Base-by-base conservation (phyloP, 352 stramenopile species). In the Hyaloperonospora arabidopsidis region DNA sequence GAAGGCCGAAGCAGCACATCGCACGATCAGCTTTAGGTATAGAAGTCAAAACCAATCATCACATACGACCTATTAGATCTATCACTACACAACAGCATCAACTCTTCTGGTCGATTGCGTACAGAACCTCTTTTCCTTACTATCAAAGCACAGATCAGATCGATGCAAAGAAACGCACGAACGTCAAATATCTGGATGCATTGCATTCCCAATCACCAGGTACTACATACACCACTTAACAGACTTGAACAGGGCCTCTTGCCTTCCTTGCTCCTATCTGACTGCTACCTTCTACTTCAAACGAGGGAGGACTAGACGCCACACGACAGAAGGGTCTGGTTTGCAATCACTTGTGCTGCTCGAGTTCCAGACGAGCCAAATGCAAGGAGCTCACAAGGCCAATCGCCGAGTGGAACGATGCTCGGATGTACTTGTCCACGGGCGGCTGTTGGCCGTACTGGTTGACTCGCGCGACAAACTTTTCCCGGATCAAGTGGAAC, bases 311-410 rank as follows among this genome's bases (percentile, higher is more conserved):
- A 21, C 35, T 46, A 36, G 17, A 50, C 19, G 25, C 32, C 22
- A 49, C 23, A 19, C 11, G 38, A 10, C 28, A 14, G 35, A 58
- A 11, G 36, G 12, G 34, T 60, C 49, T 45, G 11, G 12, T 14
- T 21, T 11, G 3, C 44, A 19, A 1, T 49, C 6, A 61, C 51
- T 52, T 28, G 54, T 43, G 63, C 45, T 73, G 59, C 39, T 79
- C 47, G 41, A 89, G 65, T 52, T 74, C 70, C 12, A 88, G 58
- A n/a, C 80, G 79, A 1, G 83, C 79, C 36, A 93, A 70, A 64
- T 90, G 79, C 23, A 90, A 58, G 56, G 83, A 88, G 60, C 83
- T 90, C 54, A 93, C 81, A 48, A 93, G 79, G 13, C 84, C 84
- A 52, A 91, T 87, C 48, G 86, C 54, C 41, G 70, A 57, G 72